A percentile compares a stretch with the other conserved stretches of the same genome.
phyloP scores from a whole-genome alignment of 768 basidiomycete genomes.

The Lactifluus pinguis region DNA sequence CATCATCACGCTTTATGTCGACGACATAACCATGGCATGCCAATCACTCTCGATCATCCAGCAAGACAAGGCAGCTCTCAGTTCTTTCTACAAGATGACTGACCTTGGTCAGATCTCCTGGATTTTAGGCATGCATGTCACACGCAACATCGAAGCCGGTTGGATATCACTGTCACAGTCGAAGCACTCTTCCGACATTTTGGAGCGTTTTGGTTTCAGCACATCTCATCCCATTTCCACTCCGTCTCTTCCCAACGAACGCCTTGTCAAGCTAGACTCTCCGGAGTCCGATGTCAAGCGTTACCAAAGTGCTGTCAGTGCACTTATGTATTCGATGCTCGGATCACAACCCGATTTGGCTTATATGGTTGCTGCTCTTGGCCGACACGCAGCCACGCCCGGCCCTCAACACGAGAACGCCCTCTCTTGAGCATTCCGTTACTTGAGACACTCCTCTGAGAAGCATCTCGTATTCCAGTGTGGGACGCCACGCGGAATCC shows the following conservation, averaged over 20 bases:
- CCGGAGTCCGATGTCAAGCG: slow-evolving; percentile 21
- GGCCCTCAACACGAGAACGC: slow-evolving; percentile 25
- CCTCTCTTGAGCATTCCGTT: slow-evolving; percentile 26
- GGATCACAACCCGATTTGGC: slow-evolving; percentile 30
- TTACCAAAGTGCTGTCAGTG: not conserved
- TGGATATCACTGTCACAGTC: too few species aligned
- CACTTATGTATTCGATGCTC: not conserved
- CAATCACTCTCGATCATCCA: too few species aligned
- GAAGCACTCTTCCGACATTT: too few species aligned
- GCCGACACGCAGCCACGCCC: slow-evolving; percentile 27
- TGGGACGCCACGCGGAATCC: not conserved
- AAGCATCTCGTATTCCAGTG: slow-evolving; percentile 18
- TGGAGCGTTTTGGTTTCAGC: too few species aligned
- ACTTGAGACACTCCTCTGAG: slow-evolving; percentile 27
- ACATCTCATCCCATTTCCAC: too few species aligned
- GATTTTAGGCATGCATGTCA: too few species aligned
- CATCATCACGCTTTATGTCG: slow-evolving; percentile 3
- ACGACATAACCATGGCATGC: not conserved
- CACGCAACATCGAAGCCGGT: too few species aligned
- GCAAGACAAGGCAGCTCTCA: too few species aligned
- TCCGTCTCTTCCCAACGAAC: too few species aligned
- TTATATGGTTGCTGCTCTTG: slow-evolving; percentile 25
- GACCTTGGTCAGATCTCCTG: too few species aligned
- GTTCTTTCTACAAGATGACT: too few species aligned
- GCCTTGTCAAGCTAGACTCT: not conserved